Base-by-base conservation (phyloP, 768 basidiomycete species). In the Cytidiella melzeri region DNA sequence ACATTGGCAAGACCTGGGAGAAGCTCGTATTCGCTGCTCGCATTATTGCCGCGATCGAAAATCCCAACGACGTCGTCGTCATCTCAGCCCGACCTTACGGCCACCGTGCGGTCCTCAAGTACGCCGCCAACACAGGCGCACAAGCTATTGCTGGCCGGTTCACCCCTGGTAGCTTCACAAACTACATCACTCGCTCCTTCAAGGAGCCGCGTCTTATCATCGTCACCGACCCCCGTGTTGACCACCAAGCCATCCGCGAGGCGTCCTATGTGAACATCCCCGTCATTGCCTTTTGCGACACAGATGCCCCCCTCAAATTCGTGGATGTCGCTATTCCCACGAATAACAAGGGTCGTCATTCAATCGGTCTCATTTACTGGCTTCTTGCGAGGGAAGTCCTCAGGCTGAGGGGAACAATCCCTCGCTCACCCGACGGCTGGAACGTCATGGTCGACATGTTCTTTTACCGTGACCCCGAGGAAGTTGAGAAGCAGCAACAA, bases 241-340 rank as follows among this genome's bases (percentile, higher is more conserved):
- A 98, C 75, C 96, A 98, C 80, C 96, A 99, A 74, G 96, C 96
- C 57, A 99, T 99, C 73, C 92, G 96, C 60, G 96, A 99, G 76
- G 94, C 96, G 41, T 95, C 95, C 50, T 99, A 98, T 68, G 96
- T 98, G 70, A 99, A 99, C 86, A 98, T 99, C 72, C 96, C 96
- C 61, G 96, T 99, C 64, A 96, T 99, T 62, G 96, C 95, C 52
- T 85, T 99, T 63, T 93, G 91, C 75, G 96, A 99, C 74, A 96
- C 94, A 61, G 96, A 99, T 70, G 92, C 96, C 41, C 92, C 93
- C 50, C 82, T 98, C 64, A 84, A 92, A 71, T 97, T 92, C 69
- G 94, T 99, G 68, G 96, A 99, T 69, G 84, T 98, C 61, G 94
- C 90, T 48, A 96, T 99, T 73, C 96, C 96, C 56, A 92, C 92